These are phyloP conservation scores for Fusarium pseudograminearum DNA, from an alignment of 2,329 filamentous ascomycete genomes.

Conservation along the genomic window DNA sequence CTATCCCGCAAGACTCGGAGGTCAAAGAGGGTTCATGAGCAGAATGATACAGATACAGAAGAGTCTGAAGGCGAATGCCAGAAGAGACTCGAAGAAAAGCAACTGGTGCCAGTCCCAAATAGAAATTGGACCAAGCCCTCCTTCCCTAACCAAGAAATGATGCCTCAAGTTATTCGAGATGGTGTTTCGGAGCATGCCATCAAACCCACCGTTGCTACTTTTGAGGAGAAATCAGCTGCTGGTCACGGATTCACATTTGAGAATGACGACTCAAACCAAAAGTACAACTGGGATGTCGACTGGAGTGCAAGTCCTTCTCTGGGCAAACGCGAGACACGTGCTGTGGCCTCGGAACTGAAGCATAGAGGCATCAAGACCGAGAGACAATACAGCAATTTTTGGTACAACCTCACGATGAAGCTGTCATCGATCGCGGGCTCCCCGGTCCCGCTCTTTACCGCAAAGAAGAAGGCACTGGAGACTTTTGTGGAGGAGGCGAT, in stretches of 20 bases:
- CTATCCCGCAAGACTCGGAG: not conserved
- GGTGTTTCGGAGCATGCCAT: slow-evolving; percentile 43
- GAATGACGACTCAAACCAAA: not conserved
- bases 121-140: slow-evolving; percentile 13
- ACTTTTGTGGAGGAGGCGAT: slow-evolving; percentile 40
- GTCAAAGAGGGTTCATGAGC: not conserved
- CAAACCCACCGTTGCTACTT: slow-evolving; percentile 38
- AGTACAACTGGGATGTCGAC: slow-evolving; percentile 33
- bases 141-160: slow-evolving; percentile 18
- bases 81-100: slow-evolving; percentile 16
- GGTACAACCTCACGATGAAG: slow-evolving; percentile 45
- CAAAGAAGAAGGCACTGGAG: slow-evolving; percentile 42
- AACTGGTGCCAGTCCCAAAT: not conserved
- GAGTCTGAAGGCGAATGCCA: slow-evolving; percentile 9
- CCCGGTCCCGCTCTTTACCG: slow-evolving; percentile 42
- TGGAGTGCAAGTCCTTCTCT: slow-evolving; percentile 22
- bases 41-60: not conserved
- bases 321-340: slow-evolving; percentile 15
- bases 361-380: slow-evolving; percentile 31
- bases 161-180: slow-evolving; percentile 40
- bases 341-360: slow-evolving; percentile 32
- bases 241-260: slow-evolving; percentile 21
- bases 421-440: slow-evolving; percentile 37
- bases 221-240: slow-evolving; percentile 37
- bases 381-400: slow-evolving; percentile 40